Conservation (phyloP, 2,329 filamentous ascomycete genomes). For the Gaeumannomyces tritici region DNA sequence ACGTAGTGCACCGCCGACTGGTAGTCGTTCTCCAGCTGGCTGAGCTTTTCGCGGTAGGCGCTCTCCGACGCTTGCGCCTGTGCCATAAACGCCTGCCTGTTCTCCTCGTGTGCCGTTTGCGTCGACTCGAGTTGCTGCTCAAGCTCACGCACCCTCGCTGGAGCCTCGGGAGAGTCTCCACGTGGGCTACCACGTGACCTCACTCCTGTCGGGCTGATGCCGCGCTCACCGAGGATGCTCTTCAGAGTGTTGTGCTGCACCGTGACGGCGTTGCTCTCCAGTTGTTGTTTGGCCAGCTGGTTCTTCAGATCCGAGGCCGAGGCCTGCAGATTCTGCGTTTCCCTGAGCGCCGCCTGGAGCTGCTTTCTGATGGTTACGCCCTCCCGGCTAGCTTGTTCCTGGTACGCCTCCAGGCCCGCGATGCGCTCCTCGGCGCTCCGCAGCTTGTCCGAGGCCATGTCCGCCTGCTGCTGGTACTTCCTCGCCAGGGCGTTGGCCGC, state of each 20-base stretch:
- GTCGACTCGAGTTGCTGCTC: conserved; percentile 78
- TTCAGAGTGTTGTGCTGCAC: conserved; percentile 92
- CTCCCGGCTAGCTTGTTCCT: conserved; percentile 93
- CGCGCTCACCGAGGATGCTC: conserved; percentile 81
- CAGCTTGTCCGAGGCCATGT: conserved; percentile 77
- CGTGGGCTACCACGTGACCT: conserved; percentile 66
- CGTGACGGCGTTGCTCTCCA: conserved; percentile 86
- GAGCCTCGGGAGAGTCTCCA: conserved; percentile 63
- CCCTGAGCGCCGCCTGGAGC: conserved; percentile 73
- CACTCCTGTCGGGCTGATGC: conserved; percentile 67
- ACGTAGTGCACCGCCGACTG: conserved; percentile 97
- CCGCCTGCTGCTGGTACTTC: conserved; percentile 82
- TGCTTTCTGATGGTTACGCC: conserved; percentile 84
- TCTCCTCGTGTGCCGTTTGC: conserved; percentile 74
- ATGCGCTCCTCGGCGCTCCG: conserved; percentile 93
- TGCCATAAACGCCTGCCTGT: conserved; percentile 65
- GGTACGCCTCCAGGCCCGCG: conserved; percentile 90
- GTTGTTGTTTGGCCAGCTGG: conserved; percentile 73
- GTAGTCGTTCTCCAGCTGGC: conserved; percentile 93
- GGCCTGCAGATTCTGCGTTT: conserved; percentile 72
- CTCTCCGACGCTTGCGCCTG: conserved; percentile 82
- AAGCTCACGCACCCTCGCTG: conserved; percentile 65
- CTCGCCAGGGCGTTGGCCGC: conserved; percentile 71
- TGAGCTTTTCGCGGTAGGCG: conserved; percentile 84
- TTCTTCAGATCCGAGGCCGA: conserved; percentile 75